These are phyloP conservation scores for Morella rubra DNA, from an alignment of 306 rosid species.

Conservation along the genomic window DNA sequence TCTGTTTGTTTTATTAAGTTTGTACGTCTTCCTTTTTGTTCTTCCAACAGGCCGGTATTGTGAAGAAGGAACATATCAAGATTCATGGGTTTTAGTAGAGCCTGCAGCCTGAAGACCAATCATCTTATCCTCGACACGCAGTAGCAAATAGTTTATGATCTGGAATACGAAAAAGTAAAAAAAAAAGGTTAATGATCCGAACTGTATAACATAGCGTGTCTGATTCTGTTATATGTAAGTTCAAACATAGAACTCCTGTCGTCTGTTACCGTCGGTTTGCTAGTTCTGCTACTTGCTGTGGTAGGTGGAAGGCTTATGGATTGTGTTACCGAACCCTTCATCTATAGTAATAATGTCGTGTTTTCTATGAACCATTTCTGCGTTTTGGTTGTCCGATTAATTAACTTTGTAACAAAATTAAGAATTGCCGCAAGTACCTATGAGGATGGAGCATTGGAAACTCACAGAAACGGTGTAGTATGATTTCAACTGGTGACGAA, in stretches of 20 bases:
- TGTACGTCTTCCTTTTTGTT: constrained; percentile 8
- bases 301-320: constrained; percentile 35
- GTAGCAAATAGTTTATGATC: constrained; percentile 25
- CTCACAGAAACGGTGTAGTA: no score
- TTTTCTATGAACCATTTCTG: not conserved
- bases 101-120: constrained; percentile 21
- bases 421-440: not conserved
- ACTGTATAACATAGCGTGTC: not conserved
- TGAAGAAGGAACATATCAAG: constrained; percentile 62
- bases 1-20: not conserved
- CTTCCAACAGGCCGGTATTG: constrained; percentile 51
- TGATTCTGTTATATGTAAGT: constrained; percentile 20
- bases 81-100: constrained; percentile 52
- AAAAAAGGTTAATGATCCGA: no score
- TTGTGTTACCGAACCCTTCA: constrained; percentile 17
- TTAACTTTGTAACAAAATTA: not conserved
- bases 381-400: not conserved
- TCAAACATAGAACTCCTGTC: constrained; percentile 14
- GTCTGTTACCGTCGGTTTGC: not conserved
- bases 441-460: no score
- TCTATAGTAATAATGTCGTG: constrained; percentile 35
- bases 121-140: constrained; percentile 20
- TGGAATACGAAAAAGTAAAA: constrained; percentile 22
- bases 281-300: constrained; percentile 23
- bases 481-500: no score